Percentiles rank a stretch among this genome's conserved stretches.
Conservation (phyloP, 2,329 filamentous ascomycete species). For the Tolypocladium pustulatum region DNA sequence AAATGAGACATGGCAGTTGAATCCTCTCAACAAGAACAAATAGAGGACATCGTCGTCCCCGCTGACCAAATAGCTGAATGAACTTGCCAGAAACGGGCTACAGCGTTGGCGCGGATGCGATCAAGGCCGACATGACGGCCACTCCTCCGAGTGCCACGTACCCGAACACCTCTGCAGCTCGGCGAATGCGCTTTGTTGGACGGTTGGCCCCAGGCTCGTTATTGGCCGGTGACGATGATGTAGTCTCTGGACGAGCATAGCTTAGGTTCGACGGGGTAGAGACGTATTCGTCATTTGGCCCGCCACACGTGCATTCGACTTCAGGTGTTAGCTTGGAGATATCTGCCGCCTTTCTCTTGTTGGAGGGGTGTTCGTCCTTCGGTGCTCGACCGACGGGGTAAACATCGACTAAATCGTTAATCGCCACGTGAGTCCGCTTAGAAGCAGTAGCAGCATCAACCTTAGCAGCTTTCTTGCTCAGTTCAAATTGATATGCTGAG, state of each 20-base stretch:
- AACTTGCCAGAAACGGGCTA: neutral
- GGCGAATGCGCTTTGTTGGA: conserved; percentile 20
- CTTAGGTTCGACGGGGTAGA: neutral
- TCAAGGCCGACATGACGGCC: conserved; percentile 28
- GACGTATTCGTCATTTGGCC: neutral
- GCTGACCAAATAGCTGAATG: neutral
- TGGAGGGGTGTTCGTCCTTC: neutral
- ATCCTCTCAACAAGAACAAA: neutral
- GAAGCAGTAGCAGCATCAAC: neutral
- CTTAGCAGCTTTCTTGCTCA: conserved; percentile 13
- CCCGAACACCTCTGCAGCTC: conserved; percentile 23
- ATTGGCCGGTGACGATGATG: too few relatives aligned
- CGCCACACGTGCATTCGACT: neutral
- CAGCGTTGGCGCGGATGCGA: conserved; percentile 23
- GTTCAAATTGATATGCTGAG: conserved; percentile 18
- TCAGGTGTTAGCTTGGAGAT: conserved; percentile 13
- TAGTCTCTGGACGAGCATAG: neutral
- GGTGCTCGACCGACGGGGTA: neutral
- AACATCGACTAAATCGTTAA: neutral
- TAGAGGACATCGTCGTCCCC: neutral
- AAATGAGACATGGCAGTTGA: neutral
- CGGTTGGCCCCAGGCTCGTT: neutral
- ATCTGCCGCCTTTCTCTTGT: conserved; percentile 16
- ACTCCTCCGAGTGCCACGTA: conserved; percentile 25
- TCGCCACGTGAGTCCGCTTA: neutral